A percentile compares a stretch with the other conserved stretches of the same genome.
Conservation (phyloP, 2,329 filamentous ascomycete genomes). For the Juglanconis oblonga region DNA sequence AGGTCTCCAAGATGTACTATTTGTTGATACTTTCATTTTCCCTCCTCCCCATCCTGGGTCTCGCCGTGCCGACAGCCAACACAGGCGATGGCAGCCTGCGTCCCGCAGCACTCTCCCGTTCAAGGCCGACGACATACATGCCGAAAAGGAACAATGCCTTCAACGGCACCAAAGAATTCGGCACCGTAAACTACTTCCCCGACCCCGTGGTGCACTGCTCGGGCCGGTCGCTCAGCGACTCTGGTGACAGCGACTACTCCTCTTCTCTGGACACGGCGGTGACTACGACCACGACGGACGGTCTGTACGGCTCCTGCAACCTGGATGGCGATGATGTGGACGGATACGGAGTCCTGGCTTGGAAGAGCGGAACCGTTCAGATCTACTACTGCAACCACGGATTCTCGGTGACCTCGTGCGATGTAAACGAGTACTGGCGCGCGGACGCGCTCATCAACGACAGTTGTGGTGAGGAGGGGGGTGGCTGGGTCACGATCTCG, state of each 20-base stretch:
- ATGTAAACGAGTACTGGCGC: constrained; percentile 18
- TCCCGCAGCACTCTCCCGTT: not conserved
- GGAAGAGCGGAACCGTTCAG: constrained; percentile 16
- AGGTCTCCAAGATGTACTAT: constrained; percentile 15
- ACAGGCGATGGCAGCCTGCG: not conserved
- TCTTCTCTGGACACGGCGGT: constrained; percentile 4
- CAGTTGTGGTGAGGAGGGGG: constrained; percentile 12
- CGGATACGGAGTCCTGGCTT: constrained; percentile 14
- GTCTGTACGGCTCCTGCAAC: constrained; percentile 16
- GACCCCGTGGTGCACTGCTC: constrained; percentile 16
- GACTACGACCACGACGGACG: not conserved
- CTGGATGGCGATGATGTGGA: constrained; percentile 8
- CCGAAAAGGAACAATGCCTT: not conserved
- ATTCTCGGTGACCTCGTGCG: constrained; percentile 9
- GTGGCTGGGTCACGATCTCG: constrained; percentile 15
- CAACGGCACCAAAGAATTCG: constrained; percentile 6
- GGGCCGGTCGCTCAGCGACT: constrained; percentile 7
- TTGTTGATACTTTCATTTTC: constrained; percentile 9
- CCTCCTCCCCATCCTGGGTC: constrained; percentile 7
- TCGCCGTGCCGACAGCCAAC: constrained; percentile 5
- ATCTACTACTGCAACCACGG: constrained; percentile 18
- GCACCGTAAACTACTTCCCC: constrained; percentile 16
- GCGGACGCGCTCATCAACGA: constrained; percentile 17
- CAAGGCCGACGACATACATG: not conserved
- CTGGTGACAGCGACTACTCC: not conserved